Percentiles rank a stretch among this genome's conserved stretches.
Conservation (phyloP, 148 eudicot genomes). For the Nepenthes gracilis region DNA sequence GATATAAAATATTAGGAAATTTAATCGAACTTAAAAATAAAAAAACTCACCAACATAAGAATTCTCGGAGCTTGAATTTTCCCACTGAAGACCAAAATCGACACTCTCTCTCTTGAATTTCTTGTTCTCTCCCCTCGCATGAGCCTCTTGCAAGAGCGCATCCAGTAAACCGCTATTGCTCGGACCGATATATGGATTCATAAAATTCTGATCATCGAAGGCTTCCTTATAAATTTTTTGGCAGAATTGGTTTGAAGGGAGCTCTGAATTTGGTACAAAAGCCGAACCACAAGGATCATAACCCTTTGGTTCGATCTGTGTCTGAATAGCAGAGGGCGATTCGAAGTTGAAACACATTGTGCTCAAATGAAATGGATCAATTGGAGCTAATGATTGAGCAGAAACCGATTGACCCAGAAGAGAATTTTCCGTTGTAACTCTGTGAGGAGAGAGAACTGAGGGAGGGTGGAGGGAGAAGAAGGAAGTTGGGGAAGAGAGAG, state of each 20-base stretch:
- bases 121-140: slow-evolving; percentile 14
- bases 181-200: slow-evolving; percentile 11
- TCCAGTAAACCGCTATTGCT: slow-evolving; percentile 71
- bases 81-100: slow-evolving; percentile 22
- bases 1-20: not conserved
- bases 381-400: slow-evolving; percentile 6
- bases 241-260: slow-evolving; percentile 69
- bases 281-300: slow-evolving; percentile 8
- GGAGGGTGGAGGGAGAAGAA: slow-evolving; percentile 10
- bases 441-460: slow-evolving; percentile 13
- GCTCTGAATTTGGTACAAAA: slow-evolving; percentile 26
- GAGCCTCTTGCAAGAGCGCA: slow-evolving; percentile 59
- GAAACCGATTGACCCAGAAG: slow-evolving; percentile 9
- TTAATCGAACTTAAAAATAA: not conserved
- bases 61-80: slow-evolving; percentile 31
- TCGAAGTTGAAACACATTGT: slow-evolving; percentile 3
- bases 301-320: not conserved
- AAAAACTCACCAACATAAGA: slow-evolving; percentile 38
- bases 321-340: not conserved
- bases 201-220: slow-evolving; percentile 11
- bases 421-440: not conserved
- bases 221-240: slow-evolving; percentile 8
- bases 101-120: slow-evolving; percentile 15
- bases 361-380: slow-evolving; percentile 6
- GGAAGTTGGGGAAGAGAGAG: slow-evolving; percentile 15